Evolutionary conservation across 768 basidiomycete species (phyloP), one percentile per base, ranked within the genome.

Genomic region (Termitomyces titanicus): DNA sequence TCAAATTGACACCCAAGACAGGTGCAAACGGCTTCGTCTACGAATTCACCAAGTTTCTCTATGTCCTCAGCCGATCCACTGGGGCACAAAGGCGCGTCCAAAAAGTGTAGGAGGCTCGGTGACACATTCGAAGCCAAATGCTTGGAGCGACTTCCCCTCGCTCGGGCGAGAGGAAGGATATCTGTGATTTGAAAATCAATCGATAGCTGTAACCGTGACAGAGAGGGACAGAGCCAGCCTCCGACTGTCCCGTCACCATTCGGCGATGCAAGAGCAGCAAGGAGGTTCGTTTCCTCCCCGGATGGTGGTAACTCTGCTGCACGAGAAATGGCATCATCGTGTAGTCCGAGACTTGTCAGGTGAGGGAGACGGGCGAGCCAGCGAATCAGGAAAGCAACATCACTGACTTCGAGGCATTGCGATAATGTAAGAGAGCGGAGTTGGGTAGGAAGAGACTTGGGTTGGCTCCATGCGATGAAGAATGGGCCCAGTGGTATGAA

Each of bases 401-500:
- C 69, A 18, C 24, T 25, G 12, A 54, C 17, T 20, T 37, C 33
- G 17, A 71, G 44, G 44, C 64, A 64, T 12, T 66, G 47, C 9
- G 55, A 27, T 4, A 72, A 60, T 35, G 70, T 64, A 47, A 73
- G 63, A 31, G 64, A 64, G 33, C 70, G 69, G 2, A 72, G 58
- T 5, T 59, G 27, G 11, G 31, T 29, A 3, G 70, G 69, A 1
- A 67, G 39, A 49, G 53, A 64, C 2, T 34, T 37, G 4, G 60
- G 50, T 29, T 67, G 58, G 51, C 67, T 69, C 70, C 69, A 72
- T 24, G 68, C 62, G 0, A 63, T 53, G 40, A 71, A 64, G 38
- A 71, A 53, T 17, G 61, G 58, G 10, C 51, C 27, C 40, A 67
- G 39, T 4, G 57, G 31, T 12, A 42, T 11, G 5, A 42, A 12